phyloP scores from a whole-genome alignment of 805 yeast genomes.

The Suhomyces sp. region DNA sequence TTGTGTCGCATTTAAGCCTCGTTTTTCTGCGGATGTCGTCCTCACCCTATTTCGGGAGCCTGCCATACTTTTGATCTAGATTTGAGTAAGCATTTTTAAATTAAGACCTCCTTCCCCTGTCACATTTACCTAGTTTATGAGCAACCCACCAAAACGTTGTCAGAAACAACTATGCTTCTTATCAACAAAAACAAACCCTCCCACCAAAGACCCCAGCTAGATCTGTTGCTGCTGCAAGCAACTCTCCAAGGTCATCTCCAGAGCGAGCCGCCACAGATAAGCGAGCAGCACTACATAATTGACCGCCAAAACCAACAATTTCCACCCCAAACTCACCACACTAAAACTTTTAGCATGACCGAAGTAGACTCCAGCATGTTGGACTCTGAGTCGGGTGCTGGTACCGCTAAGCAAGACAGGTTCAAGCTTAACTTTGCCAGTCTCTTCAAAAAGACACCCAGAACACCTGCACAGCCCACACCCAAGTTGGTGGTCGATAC shows the following conservation, averaged over 20 bases:
- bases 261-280: neutral
- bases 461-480: neutral
- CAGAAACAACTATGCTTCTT: neutral
- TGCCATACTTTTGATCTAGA: neutral
- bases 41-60: neutral
- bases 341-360: neutral
- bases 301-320: neutral
- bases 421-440: slow-evolving; percentile 11
- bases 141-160: neutral
- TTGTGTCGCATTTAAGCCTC: neutral
- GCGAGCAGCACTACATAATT: neutral
- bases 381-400: neutral
- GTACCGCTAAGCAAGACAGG: slow-evolving; percentile 2
- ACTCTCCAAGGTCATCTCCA: neutral
- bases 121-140: neutral
- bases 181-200: neutral
- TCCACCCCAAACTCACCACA: neutral
- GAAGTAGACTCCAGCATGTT: neutral
- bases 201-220: neutral
- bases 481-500: slow-evolving; percentile 2
- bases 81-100: neutral
- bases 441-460: slow-evolving; percentile 9
- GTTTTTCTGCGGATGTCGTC: neutral
- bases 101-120: neutral
- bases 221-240: neutral